Evolutionary conservation across 2,329 filamentous ascomycete species (phyloP).

Genomic region (Dactylellina leptospora): DNA sequence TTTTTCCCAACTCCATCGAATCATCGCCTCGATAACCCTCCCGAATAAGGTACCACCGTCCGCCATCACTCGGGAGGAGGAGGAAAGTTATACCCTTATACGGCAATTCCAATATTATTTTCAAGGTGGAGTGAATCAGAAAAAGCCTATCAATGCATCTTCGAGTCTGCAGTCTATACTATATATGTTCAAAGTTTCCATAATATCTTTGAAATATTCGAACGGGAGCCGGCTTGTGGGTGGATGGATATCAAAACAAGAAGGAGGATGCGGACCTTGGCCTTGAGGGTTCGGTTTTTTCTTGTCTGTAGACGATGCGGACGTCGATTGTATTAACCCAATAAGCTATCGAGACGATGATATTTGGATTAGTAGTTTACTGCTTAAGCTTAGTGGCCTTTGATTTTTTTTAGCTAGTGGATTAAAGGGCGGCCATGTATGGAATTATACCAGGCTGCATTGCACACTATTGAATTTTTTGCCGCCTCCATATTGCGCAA

Average conservation of each 20-base stretch:
- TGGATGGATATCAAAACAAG: neutral
- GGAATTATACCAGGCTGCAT: no score
- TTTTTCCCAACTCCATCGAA: neutral
- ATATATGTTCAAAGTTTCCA: neutral
- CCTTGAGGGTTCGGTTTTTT: neutral
- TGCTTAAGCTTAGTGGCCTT: conserved; percentile 6
- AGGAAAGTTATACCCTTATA: neutral
- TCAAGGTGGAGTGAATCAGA: neutral
- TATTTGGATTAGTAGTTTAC: conserved; percentile 6
- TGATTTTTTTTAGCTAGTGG: neutral
- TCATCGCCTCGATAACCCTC: neutral
- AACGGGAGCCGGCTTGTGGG: neutral
- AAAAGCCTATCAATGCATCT: no score
- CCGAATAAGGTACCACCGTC: conserved; percentile 14
- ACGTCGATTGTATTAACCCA: neutral
- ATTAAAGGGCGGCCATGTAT: no score
- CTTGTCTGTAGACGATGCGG: neutral
- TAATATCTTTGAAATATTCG: neutral
- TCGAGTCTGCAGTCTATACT: conserved; percentile 2
- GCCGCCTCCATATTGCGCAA: no score
- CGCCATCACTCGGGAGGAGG: conserved; percentile 21
- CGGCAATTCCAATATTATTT: neutral
- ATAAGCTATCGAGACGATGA: conserved; percentile 6
- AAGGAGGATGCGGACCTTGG: conserved; percentile 10
- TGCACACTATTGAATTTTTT: neutral